Base-by-base conservation (phyloP, 805 yeast genomes). In the Saccharomyces eubayanus region DNA sequence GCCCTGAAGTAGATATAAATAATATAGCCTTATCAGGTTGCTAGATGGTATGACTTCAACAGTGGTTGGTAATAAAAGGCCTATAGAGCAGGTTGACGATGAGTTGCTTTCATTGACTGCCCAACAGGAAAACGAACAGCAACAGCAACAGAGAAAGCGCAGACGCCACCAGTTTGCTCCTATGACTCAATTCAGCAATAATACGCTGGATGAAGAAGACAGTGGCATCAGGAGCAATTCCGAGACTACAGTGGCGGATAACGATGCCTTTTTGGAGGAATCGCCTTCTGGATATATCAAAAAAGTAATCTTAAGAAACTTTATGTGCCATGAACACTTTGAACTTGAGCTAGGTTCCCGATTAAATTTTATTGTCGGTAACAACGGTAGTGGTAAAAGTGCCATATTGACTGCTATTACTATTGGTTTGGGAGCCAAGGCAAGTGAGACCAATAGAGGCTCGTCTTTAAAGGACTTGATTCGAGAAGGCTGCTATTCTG, bases 381-480 rank as follows among this genome's bases (percentile, higher is more conserved):
- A 85, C 53, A 91, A 91, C 64, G 98, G 98, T 2, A 83, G 91
- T 41, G 98, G 98, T 30, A 91, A 91, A 65, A 81, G 89, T 65
- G 96, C 97, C 1, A 78, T 91, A 20, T 72, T 91, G 55, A 89
- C 97, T 0, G 97, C 96, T 0, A 82, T 91, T 1, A 82, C 91
- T 6, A 84, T 89, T 5, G 92, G 96, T 1, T 70, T 92, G 1
- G 97, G 97, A 21, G 94, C 95, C 1, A 85, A 84, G 61, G 97
- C 97, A 0, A 75, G 83, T 21, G 89, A 83, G 50, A 92, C 99
- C 0, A 87, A 85, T 63, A 79, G 99, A 67, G 97, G 96, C 6
- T 73, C 81, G 14, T 79, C 84, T 9, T 72, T 89, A 49, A 83
- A 81, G 58, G 82, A 80, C 49, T 72, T 92, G 53, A 87, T 94